phyloP scores from a whole-genome alignment of 2,329 filamentous ascomycete genomes.

The Clonostachys rhizophaga region DNA sequence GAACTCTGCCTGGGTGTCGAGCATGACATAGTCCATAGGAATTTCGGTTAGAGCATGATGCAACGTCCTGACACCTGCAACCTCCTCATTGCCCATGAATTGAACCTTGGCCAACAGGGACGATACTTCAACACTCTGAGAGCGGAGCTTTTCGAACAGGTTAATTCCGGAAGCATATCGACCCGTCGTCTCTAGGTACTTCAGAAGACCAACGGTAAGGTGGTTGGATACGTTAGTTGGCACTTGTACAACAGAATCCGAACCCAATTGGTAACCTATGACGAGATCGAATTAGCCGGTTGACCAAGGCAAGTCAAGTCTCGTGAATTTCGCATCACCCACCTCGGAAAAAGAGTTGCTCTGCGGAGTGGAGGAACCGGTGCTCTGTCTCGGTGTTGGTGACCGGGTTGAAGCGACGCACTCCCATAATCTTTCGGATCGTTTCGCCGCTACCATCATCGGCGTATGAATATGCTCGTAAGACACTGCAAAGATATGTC shows the following conservation, averaged over 20 bases:
- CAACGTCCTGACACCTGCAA: slow-evolving; percentile 85
- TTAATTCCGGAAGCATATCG: slow-evolving; percentile 95
- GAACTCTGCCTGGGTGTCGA: slow-evolving; percentile 92
- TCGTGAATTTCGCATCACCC: slow-evolving; percentile 8
- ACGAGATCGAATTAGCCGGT: neutral
- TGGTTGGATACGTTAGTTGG: slow-evolving; percentile 97
- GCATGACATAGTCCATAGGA: slow-evolving; percentile 95
- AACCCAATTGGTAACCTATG: slow-evolving; percentile 87
- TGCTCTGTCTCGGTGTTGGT: slow-evolving; percentile 98
- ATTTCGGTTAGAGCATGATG: slow-evolving; percentile 85
- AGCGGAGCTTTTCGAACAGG: slow-evolving; percentile 90
- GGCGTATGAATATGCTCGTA: slow-evolving; percentile 93
- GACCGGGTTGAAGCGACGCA: slow-evolving; percentile 93
- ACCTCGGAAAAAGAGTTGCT: slow-evolving; percentile 93
- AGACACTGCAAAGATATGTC: slow-evolving; percentile 91
- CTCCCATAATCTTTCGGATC: slow-evolving; percentile 96
- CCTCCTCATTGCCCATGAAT: slow-evolving; percentile 93
- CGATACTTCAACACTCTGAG: slow-evolving; percentile 87
- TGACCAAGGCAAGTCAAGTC: neutral
- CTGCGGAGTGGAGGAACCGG: slow-evolving; percentile 88
- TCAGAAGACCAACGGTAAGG: slow-evolving; percentile 85
- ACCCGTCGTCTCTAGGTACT: slow-evolving; percentile 93
- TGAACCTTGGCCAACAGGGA: slow-evolving; percentile 87
- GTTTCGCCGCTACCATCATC: slow-evolving; percentile 92
- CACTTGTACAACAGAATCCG: slow-evolving; percentile 94